A percentile compares a stretch with the other conserved stretches of the same genome.
Conservation (phyloP, 495 filamentous ascomycete species). For the Penicillium fimorum region DNA sequence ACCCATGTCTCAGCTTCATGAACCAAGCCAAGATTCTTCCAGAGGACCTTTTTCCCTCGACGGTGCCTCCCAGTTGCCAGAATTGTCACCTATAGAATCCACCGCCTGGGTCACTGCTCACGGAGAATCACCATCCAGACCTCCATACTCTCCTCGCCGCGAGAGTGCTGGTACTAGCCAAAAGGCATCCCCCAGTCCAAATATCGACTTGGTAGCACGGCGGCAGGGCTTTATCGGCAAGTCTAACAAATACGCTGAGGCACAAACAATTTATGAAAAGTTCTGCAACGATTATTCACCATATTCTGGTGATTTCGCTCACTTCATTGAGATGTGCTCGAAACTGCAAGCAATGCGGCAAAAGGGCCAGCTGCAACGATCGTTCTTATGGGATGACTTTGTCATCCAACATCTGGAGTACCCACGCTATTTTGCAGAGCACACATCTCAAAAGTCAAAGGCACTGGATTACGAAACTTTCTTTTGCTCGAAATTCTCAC, state of each 20-base stretch:
- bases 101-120: slow-evolving; percentile 12
- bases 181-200: slow-evolving; percentile 8
- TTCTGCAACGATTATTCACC: slow-evolving; percentile 58
- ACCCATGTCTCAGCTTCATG: slow-evolving; percentile 14
- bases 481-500: slow-evolving; percentile 28
- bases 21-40: slow-evolving; percentile 8
- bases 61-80: slow-evolving; percentile 3
- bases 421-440: slow-evolving; percentile 31
- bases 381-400: slow-evolving; percentile 68
- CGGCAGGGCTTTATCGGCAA: slow-evolving; percentile 28
- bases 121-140: slow-evolving; percentile 24
- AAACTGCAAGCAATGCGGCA: slow-evolving; percentile 51
- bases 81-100: slow-evolving; percentile 17
- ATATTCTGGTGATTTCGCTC: slow-evolving; percentile 51
- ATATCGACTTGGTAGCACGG: slow-evolving; percentile 21
- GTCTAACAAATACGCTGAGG: slow-evolving; percentile 22
- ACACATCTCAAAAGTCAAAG: slow-evolving; percentile 18
- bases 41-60: slow-evolving; percentile 1
- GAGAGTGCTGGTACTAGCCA: not conserved
- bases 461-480: slow-evolving; percentile 34
- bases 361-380: slow-evolving; percentile 39
- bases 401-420: slow-evolving; percentile 50
- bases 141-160: not conserved
- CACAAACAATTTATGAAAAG: slow-evolving; percentile 40
- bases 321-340: slow-evolving; percentile 55